Conservation (phyloP, 352 stramenopile genomes). For the Phytophthora cajani region DNA sequence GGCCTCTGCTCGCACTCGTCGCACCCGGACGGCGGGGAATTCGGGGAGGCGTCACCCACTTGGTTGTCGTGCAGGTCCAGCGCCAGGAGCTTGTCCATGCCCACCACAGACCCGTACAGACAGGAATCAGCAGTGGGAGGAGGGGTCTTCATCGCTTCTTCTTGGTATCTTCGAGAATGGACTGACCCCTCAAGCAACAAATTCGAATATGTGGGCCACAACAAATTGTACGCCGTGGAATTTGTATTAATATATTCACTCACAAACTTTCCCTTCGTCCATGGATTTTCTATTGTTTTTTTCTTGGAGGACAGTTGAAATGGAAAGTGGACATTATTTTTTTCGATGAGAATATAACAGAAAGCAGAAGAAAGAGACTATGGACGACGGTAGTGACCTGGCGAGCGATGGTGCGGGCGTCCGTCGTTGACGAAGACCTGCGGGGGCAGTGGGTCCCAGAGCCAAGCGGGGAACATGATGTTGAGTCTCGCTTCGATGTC, state of each 20-base stretch:
- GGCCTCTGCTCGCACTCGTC: constrained; percentile 75
- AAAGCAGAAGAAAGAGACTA: background rate
- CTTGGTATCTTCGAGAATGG: background rate
- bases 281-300: background rate
- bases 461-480: constrained; percentile 26
- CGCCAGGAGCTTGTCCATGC: constrained; percentile 35
- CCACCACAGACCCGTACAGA: constrained; percentile 53
- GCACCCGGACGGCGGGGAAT: constrained; percentile 34
- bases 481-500: constrained; percentile 12
- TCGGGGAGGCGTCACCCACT: background rate
- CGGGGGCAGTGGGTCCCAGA: constrained; percentile 13
- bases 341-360: constrained; percentile 4
- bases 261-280: no score
- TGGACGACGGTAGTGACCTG: background rate
- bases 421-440: constrained; percentile 18
- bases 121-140: constrained; percentile 31
- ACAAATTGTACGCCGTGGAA: no score
- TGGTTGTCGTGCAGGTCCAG: constrained; percentile 33
- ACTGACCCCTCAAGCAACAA: constrained; percentile 2
- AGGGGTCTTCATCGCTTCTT: constrained; percentile 21
- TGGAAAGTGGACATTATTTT: constrained; percentile 7
- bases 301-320: background rate
- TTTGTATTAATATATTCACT: no score
- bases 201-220: background rate
- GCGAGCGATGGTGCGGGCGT: background rate